A percentile compares a stretch with the other conserved stretches of the same genome.
These are phyloP conservation scores for Coccomyxa subellipsoidea DNA, from an alignment of 163 green algal species.

Conservation along the genomic window DNA sequence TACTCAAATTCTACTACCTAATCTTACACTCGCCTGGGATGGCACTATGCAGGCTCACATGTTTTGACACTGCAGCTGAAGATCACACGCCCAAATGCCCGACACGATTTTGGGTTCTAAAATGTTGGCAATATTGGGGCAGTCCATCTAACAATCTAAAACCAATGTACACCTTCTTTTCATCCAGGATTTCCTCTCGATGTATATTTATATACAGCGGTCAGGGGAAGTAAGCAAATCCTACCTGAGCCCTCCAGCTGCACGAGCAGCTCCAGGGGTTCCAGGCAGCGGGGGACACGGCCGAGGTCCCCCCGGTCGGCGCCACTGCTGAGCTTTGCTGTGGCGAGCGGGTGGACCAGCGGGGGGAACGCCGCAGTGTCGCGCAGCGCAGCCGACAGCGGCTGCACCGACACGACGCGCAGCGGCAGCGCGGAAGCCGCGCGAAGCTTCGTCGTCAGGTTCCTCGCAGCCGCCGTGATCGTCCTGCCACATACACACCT, in stretches of 20 bases:
- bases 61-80: too few species aligned
- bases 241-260: constrained; percentile 78
- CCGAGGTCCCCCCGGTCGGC: constrained; percentile 8
- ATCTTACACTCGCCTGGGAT: too few species aligned
- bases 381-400: constrained; percentile 49
- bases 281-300: constrained; percentile 63
- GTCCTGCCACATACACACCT: constrained; percentile 15
- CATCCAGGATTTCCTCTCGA: too few species aligned
- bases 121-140: too few species aligned
- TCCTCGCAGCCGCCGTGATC: constrained; percentile 50
- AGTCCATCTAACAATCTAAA: too few species aligned
- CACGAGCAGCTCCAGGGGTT: constrained; percentile 73
- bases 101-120: too few species aligned
- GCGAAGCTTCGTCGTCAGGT: constrained; percentile 71
- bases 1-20: background rate
- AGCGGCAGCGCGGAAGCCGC: constrained; percentile 49
- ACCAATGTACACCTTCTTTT: too few species aligned
- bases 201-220: too few species aligned
- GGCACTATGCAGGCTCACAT: too few species aligned
- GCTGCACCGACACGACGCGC: constrained; percentile 44
- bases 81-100: too few species aligned
- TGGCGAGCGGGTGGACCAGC: constrained; percentile 65
- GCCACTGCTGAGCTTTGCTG: constrained; percentile 13
- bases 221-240: too few species aligned
- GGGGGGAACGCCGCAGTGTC: constrained; percentile 64